Evolutionary conservation across 2,329 filamentous ascomycete species (phyloP), one percentile per base, ranked within the genome.

Genomic region (Lachnellula willkommii): DNA sequence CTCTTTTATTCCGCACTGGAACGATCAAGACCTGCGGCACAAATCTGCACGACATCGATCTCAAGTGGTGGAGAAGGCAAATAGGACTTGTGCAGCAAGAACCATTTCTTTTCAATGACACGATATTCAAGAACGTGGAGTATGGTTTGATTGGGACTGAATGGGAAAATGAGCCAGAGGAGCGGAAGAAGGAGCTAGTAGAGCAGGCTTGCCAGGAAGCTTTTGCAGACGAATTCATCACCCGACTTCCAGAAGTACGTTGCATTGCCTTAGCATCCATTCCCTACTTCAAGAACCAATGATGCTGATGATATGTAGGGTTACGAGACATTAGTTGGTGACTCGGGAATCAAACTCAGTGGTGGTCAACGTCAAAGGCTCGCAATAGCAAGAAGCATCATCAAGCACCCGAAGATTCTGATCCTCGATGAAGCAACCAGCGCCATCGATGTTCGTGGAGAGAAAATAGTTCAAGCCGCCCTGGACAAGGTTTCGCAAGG

Each of bases 261-360:
- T 73, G 45, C 22, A 15, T 26, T 6, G 15, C 22, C 20, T 20
- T 4, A 11, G 1, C 12, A 32, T 11, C 2, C 28, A 11, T 32
- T 32, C 28, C 2, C 11, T 32, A 12, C 9, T 32, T 2, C 78
- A 50, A 32, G 12, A 49, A 58, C 26, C 56, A 50, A 36, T 47
- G 52, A 85, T 4, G 89, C 88, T 79, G 28, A 37, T 24, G 15
- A 15, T n/a, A n/a, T 28, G 14, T 17, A 64, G 52, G 64, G 63
- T 12, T 63, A 63, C 24, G 56, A 60, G 11, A 66, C 64, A 11
- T 24, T 53, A 5, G 88, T 93, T 1, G 89, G 89, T 1, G 88
- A 92, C 63, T 80, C 80, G 24, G 89, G 89, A 3, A 84, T 86
- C 48, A 89, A 88, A 68, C 74, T 94, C 1, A 90, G 86, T 15